phyloP scores from a whole-genome alignment of 2,329 filamentous ascomycete genomes.

The Fusarium keratoplasticum region DNA sequence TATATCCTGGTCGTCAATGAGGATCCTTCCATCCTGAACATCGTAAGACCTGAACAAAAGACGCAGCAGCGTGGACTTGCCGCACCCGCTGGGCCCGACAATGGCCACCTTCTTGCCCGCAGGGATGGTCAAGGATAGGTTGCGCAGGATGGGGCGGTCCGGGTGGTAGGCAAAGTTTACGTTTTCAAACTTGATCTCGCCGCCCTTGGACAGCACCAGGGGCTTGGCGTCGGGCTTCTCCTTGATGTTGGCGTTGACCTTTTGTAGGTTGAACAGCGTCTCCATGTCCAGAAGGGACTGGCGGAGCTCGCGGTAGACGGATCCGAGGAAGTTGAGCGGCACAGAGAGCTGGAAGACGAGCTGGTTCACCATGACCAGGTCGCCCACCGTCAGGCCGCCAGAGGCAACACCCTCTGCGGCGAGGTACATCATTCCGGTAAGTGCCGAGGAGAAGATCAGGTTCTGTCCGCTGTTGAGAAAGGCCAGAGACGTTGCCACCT shows the following conservation, averaged over 20 bases:
- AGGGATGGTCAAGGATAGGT: slow-evolving; percentile 88
- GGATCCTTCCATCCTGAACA: slow-evolving; percentile 83
- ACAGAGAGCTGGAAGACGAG: slow-evolving; percentile 98
- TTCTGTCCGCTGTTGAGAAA: slow-evolving; percentile 96
- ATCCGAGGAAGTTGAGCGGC: slow-evolving; percentile 97
- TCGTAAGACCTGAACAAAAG: slow-evolving; percentile 97
- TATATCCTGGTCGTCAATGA: slow-evolving; percentile 94
- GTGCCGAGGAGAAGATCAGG: slow-evolving; percentile 92
- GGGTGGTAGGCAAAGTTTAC: slow-evolving; percentile 93
- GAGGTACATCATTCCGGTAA: slow-evolving; percentile 98
- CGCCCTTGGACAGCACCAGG: slow-evolving; percentile 78
- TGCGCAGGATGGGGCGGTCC: slow-evolving; percentile 86
- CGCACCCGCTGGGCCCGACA: slow-evolving; percentile 94
- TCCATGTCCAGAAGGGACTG: slow-evolving; percentile 99
- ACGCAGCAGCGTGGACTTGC: slow-evolving; percentile 92
- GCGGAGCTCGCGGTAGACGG: slow-evolving; percentile 93
- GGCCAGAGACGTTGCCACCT: slow-evolving; percentile 92
- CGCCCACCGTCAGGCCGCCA: slow-evolving; percentile 88
- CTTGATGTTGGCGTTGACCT: slow-evolving; percentile 89
- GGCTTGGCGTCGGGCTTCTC: slow-evolving; percentile 81
- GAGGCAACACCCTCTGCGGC: slow-evolving; percentile 88
- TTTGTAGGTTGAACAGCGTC: slow-evolving; percentile 96
- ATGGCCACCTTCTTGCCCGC: slow-evolving; percentile 96
- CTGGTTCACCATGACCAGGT: slow-evolving; percentile 98
- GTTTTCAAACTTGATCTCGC: slow-evolving; percentile 94